A percentile compares a stretch with the other conserved stretches of the same genome.
These are phyloP conservation scores for Crepidotus variabilis DNA, from an alignment of 768 basidiomycete species.

Conservation along the genomic window DNA sequence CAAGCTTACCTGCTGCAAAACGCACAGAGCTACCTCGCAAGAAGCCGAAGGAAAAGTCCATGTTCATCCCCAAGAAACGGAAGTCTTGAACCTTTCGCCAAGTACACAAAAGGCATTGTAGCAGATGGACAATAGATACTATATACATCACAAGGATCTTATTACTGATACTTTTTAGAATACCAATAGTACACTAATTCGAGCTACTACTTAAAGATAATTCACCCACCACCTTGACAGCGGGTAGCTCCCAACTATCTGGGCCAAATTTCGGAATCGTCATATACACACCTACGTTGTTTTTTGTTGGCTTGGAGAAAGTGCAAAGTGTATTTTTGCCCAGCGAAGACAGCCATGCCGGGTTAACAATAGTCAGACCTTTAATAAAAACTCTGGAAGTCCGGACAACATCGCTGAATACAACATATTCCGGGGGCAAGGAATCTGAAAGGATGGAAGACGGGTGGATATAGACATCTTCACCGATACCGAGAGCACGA, in stretches of 20 bases:
- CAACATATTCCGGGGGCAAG: constrained; percentile 81
- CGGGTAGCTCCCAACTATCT: constrained; percentile 84
- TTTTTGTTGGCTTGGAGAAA: constrained; percentile 82
- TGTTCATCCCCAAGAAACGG: constrained; percentile 65
- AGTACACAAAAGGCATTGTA: constrained; percentile 10
- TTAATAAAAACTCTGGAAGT: constrained; percentile 77
- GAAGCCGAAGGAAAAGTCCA: constrained; percentile 26
- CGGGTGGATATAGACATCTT: constrained; percentile 92
- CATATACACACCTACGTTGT: constrained; percentile 62
- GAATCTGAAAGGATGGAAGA: constrained; percentile 70
- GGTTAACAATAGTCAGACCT: constrained; percentile 83
- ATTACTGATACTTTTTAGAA: background rate
- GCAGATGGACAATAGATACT: background rate
- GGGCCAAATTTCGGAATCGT: constrained; percentile 84
- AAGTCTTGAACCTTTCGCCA: constrained; percentile 10
- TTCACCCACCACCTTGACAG: constrained; percentile 43
- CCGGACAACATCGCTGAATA: constrained; percentile 79
- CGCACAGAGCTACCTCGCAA: constrained; percentile 32
- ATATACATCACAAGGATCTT: background rate
- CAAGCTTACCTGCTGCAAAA: constrained; percentile 24
- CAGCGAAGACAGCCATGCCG: constrained; percentile 80
- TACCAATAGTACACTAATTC: constrained; percentile 9
- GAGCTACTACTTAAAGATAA: background rate
- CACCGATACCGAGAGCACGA: constrained; percentile 69
- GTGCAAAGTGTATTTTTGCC: constrained; percentile 81